These are phyloP conservation scores for Alternaria ethzedia DNA, from an alignment of 2,329 filamentous ascomycete species.

Conservation along the genomic window DNA sequence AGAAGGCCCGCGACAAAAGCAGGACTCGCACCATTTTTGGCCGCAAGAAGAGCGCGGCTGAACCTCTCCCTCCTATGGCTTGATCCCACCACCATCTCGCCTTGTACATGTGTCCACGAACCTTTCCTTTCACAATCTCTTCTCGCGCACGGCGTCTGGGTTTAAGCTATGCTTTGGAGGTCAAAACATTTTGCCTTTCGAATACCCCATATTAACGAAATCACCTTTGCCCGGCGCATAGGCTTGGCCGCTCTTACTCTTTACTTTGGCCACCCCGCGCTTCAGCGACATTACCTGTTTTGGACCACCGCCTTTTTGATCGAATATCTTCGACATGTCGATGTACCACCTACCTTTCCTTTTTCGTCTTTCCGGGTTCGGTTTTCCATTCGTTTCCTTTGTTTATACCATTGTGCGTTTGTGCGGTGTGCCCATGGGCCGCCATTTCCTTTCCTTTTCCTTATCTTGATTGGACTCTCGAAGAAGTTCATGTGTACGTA, in stretches of 20 bases:
- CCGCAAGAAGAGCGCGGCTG: constrained; percentile 57
- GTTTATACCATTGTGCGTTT: constrained; percentile 11
- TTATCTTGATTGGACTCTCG: not conserved
- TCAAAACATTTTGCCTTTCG: constrained; percentile 13
- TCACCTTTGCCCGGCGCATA: constrained; percentile 34
- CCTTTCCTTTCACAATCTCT: constrained; percentile 24
- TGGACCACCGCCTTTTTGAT: not conserved
- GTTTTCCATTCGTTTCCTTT: constrained; percentile 7
- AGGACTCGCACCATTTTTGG: constrained; percentile 77
- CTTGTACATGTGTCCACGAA: constrained; percentile 45
- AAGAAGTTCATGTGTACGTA: not conserved
- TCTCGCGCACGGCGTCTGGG: constrained; percentile 42
- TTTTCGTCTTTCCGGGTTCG: not conserved
- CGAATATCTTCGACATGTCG: constrained; percentile 15
- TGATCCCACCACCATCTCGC: constrained; percentile 18
- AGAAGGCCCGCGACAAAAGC: constrained; percentile 77
- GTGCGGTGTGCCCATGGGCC: not conserved
- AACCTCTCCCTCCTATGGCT: constrained; percentile 10
- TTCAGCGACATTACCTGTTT: not conserved
- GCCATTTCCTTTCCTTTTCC: not conserved
- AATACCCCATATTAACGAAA: constrained; percentile 24
- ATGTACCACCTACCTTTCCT: constrained; percentile 9
- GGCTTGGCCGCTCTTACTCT: constrained; percentile 18
- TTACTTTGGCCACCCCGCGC: not conserved
- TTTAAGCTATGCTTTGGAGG: constrained; percentile 16